phyloP scores from a whole-genome alignment of 106 monocot genomes.

The Dendrobium chrysotoxum region DNA sequence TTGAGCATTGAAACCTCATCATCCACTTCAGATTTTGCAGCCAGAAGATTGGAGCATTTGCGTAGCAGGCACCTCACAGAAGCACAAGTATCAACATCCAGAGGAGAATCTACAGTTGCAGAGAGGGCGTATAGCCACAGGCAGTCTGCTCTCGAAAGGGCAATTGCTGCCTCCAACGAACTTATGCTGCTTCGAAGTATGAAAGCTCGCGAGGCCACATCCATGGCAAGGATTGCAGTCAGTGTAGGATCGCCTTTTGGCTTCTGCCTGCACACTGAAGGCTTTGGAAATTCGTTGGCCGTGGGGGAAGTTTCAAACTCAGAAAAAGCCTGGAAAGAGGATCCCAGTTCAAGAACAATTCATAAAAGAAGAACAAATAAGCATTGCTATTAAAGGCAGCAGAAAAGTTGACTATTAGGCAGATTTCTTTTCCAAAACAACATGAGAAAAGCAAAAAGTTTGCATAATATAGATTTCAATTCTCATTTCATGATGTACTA shows the following conservation, averaged over 20 bases:
- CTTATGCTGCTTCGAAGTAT: constrained; percentile 43
- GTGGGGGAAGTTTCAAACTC: constrained; percentile 17
- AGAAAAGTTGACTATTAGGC: not conserved
- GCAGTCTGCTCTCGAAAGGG: constrained; percentile 51
- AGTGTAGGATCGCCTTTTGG: constrained; percentile 39
- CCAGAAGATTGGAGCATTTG: constrained; percentile 56
- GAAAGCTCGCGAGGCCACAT: constrained; percentile 47
- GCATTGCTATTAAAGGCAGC: too few relatives aligned
- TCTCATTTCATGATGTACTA: too few relatives aligned
- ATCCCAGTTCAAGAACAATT: not conserved
- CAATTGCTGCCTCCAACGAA: constrained; percentile 27
- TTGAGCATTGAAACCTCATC: constrained; percentile 76
- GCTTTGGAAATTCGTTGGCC: not conserved
- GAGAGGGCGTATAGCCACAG: constrained; percentile 75
- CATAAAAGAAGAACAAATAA: too few relatives aligned
- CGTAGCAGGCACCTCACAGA: constrained; percentile 66
- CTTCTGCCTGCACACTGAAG: not conserved
- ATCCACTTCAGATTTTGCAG: constrained; percentile 42
- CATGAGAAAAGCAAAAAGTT: too few relatives aligned
- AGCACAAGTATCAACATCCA: constrained; percentile 62
- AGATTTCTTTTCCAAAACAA: too few relatives aligned
- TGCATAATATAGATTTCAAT: too few relatives aligned
- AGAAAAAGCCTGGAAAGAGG: constrained; percentile 22
- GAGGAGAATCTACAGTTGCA: constrained; percentile 66
- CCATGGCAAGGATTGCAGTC: constrained; percentile 30